phyloP scores from a whole-genome alignment of 331 rosid species.

The Dryas integrifolia region DNA sequence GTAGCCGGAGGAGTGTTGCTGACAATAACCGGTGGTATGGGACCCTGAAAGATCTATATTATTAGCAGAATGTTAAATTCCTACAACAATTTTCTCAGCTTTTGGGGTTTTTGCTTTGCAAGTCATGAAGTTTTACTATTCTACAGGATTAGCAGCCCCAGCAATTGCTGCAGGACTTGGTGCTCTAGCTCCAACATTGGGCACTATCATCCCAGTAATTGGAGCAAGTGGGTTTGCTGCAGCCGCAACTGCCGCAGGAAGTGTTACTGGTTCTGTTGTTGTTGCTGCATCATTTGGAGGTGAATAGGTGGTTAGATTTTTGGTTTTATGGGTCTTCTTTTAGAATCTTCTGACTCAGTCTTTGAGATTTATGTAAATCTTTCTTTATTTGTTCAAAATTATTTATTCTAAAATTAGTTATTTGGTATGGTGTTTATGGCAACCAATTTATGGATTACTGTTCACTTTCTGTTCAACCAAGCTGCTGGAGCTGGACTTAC shows the following conservation, averaged over 20 bases:
- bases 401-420: neutral
- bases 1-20: constrained; percentile 85
- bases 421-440: neutral
- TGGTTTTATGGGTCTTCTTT: constrained; percentile 8
- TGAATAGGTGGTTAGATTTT: constrained; percentile 29
- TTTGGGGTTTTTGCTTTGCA: constrained; percentile 15
- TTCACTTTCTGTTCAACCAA: constrained; percentile 33
- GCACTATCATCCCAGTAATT: constrained; percentile 81
- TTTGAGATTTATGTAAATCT: neutral
- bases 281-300: constrained; percentile 99
- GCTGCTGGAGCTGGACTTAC: constrained; percentile 96
- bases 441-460: constrained; percentile 13
- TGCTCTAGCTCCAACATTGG: constrained; percentile 93
- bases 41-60: constrained; percentile 17
- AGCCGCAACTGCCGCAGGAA: constrained; percentile 89
- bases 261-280: constrained; percentile 90
- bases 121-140: constrained; percentile 22
- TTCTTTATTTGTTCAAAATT: neutral
- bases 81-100: constrained; percentile 13
- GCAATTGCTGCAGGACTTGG: constrained; percentile 91
- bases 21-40: constrained; percentile 92
- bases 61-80: constrained; percentile 11
- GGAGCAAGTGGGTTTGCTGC: constrained; percentile 97
- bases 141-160: constrained; percentile 92
- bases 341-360: constrained; percentile 7